A percentile compares a stretch with the other conserved stretches of the same genome.
These are phyloP conservation scores for Trichoderma sp. DNA, from an alignment of 2,329 filamentous ascomycete species.

Conservation along the genomic window DNA sequence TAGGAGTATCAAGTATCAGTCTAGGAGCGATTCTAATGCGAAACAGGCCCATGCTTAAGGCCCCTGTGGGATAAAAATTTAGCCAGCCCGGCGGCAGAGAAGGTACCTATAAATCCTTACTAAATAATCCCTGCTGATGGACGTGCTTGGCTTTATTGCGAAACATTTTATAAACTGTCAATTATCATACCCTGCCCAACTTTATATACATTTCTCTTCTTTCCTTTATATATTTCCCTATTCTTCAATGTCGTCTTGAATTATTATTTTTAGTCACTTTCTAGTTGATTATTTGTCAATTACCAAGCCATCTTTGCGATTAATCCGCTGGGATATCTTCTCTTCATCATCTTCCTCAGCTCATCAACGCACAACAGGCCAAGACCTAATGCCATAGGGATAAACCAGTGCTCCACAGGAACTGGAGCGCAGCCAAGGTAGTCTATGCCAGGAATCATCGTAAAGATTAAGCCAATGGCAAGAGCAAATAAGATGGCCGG, in stretches of 20 bases:
- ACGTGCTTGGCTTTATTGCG: not conserved
- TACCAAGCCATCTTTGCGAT: not conserved
- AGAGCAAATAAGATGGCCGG: not conserved
- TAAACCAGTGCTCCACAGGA: conserved; percentile 73
- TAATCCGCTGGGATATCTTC: not conserved
- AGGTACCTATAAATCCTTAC: too few species aligned
- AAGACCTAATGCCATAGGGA: conserved; percentile 70
- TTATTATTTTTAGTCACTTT: not conserved
- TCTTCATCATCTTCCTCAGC: not conserved
- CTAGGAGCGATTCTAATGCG: not conserved
- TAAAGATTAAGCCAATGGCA: not conserved
- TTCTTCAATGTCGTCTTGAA: not conserved
- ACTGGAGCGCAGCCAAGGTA: conserved; percentile 72
- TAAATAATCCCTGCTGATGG: not conserved
- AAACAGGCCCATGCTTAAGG: not conserved
- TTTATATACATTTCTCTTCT: not conserved
- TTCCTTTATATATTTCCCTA: not conserved
- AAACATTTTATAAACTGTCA: not conserved
- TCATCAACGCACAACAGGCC: conserved; percentile 63
- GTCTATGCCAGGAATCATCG: conserved; percentile 64
- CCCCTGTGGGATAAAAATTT: not conserved
- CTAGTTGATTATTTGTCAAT: not conserved
- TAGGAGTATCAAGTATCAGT: not conserved
- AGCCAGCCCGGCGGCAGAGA: not conserved
- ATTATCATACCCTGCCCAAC: too few species aligned